Conservation (phyloP, 2,329 filamentous ascomycete genomes). For the Fonsecaea pedrosoi region DNA sequence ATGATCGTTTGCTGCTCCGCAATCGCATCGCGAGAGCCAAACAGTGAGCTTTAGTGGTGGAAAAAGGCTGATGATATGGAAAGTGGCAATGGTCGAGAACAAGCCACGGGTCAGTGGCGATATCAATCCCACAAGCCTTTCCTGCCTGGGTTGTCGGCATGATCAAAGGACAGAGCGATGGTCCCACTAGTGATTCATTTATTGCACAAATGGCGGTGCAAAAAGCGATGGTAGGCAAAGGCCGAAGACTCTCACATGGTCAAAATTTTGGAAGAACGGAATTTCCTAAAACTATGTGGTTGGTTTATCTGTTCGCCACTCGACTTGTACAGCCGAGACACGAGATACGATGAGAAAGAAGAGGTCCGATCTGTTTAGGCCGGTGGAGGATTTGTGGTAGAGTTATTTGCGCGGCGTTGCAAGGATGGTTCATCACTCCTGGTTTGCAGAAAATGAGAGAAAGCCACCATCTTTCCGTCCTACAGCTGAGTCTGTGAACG, state of each 20-base stretch:
- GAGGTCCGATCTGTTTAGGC: neutral
- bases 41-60: neutral
- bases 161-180: neutral
- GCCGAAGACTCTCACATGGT: conserved; percentile 2
- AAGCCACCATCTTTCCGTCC: neutral
- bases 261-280: neutral
- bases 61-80: neutral
- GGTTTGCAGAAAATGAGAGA: neutral
- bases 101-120: neutral
- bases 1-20: conserved; percentile 7
- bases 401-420: neutral
- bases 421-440: neutral
- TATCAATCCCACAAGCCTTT: neutral
- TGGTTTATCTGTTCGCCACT: conserved; percentile 7
- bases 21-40: neutral
- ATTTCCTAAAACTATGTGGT: conserved; percentile 5
- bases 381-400: neutral
- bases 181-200: neutral
- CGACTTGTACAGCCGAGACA: conserved; percentile 9
- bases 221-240: neutral
- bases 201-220: neutral
- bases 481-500: too few species aligned
- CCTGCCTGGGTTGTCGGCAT: neutral
- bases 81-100: neutral
- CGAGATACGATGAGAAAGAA: conserved; percentile 3